A percentile compares a stretch with the other conserved stretches of the same genome.
Conservation (phyloP, 129 eudicot genomes). For the Arctium minus region DNA sequence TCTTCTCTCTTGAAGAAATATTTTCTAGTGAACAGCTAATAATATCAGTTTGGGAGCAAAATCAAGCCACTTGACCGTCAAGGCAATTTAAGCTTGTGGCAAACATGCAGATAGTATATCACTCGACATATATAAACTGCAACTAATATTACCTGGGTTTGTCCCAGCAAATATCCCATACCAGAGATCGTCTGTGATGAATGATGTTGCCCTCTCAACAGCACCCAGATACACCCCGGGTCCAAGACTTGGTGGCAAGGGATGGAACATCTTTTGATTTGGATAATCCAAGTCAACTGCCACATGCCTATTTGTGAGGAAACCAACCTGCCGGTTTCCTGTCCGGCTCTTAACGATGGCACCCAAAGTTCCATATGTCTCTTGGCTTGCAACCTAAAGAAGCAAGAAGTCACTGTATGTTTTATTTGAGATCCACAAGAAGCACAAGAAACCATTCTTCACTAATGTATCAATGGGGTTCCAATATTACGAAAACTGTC, state of each 20-base stretch:
- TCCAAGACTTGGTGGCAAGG: slow-evolving; percentile 81
- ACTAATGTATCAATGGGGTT: not conserved
- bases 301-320: slow-evolving; percentile 75
- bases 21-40: not conserved
- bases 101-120: not conserved
- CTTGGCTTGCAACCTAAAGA: slow-evolving; percentile 80
- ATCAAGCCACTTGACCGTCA: not conserved
- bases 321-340: slow-evolving; percentile 67
- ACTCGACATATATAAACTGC: not conserved
- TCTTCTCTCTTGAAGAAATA: not conserved
- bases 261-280: slow-evolving; percentile 81
- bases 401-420: not conserved
- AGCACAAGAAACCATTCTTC: not conserved
- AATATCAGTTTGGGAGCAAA: not conserved
- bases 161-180: slow-evolving; percentile 83
- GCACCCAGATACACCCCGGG: slow-evolving; percentile 88
- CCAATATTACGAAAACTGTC: not conserved
- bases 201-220: slow-evolving; percentile 85
- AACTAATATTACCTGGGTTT: slow-evolving; percentile 59
- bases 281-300: slow-evolving; percentile 84
- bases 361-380: slow-evolving; percentile 82
- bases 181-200: slow-evolving; percentile 77
- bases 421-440: not conserved
- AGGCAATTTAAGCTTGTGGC: not conserved
- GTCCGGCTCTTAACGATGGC: slow-evolving; percentile 80